Evolutionary conservation across 306 rosid species (phyloP), one percentile per base, ranked within the genome.

Genomic region (Lathyrus oleraceus): DNA sequence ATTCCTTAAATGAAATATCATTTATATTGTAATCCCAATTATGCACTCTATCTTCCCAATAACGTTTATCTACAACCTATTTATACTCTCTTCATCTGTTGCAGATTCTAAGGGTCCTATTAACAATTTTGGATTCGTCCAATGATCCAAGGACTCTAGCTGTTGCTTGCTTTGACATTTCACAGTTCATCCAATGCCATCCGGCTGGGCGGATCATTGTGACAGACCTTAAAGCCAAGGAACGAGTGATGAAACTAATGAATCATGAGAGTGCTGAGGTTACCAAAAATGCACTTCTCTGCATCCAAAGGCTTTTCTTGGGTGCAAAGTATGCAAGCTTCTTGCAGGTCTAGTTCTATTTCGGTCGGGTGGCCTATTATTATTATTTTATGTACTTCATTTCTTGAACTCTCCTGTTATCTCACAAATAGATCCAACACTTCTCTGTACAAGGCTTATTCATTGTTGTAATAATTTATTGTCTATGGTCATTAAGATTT

Each of bases 301-400:
- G 99, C 79, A 89, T 95, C 67, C 99, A 95, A 68, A 81, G 99
- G 89, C 97, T 95, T 79, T 89, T 95, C 85, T 84, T 91, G 43
- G 99, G 99, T 54, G 85, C 97, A 61, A 95, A 91, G 81, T 95
- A 91, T 76, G 97, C 97, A 7, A 91, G 97, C 82, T 91, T 95
- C 84, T 83, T 95, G 87, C 99, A 91, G 87, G 96, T 73, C 65
- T 95, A 85, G 77, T 52, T 70, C 69, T 64, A 44, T 69, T 75
- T 65, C 27, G 36, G 23, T 17, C 40, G 57, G 63, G 52, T 66
- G 73, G 69, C 69, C 42, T n/a, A 14, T 17, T 10, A 39, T 48
- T 11, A 10, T 17, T 10, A 39, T 49, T 5, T 43, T 25, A 56
- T 51, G 48, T 80, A 38, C 48, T 69, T 19, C 10, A 15, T 65